Evolutionary conservation across 1,139 yeast species (phyloP).

Genomic region (Ogataea hybrid): DNA sequence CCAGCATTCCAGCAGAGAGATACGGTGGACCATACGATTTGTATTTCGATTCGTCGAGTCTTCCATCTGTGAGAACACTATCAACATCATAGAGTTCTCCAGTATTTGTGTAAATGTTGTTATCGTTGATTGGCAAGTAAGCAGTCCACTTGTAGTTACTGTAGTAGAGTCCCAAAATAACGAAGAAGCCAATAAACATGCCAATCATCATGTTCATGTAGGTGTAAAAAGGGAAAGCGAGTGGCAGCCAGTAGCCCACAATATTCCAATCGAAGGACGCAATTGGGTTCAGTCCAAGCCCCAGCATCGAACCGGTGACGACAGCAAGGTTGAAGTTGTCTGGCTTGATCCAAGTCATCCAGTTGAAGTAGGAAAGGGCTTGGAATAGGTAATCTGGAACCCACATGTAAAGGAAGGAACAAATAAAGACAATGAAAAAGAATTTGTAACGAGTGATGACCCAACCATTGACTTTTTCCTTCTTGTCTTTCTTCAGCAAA

Average conservation of each 20-base stretch:
- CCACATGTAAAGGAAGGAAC: constrained; percentile 54
- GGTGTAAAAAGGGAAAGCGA: constrained; percentile 65
- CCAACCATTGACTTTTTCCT: constrained; percentile 51
- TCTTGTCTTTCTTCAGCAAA: constrained; percentile 42
- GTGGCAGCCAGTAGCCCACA: constrained; percentile 59
- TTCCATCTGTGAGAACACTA: constrained; percentile 41
- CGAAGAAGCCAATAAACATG: constrained; percentile 43
- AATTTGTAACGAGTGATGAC: constrained; percentile 43
- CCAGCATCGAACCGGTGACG: constrained; percentile 43
- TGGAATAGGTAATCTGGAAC: constrained; percentile 51
- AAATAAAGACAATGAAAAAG: constrained; percentile 37
- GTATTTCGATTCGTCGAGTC: constrained; percentile 49
- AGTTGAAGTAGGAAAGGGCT: constrained; percentile 53
- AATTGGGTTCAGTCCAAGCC: constrained; percentile 53
- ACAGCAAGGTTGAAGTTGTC: constrained; percentile 50
- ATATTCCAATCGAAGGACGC: constrained; percentile 57
- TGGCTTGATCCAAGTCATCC: constrained; percentile 67
- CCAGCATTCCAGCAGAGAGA: constrained; percentile 60
- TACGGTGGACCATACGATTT: constrained; percentile 56
- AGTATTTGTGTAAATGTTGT: constrained; percentile 42
- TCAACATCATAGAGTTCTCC: constrained; percentile 44
- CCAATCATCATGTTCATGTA: constrained; percentile 52
- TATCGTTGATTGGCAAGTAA: constrained; percentile 48
- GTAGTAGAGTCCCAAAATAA: constrained; percentile 48
- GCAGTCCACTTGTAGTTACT: constrained; percentile 50